Evolutionary conservation across 148 eudicot species (phyloP), one percentile per base, ranked within the genome.

Genomic region (Cornus kousa): DNA sequence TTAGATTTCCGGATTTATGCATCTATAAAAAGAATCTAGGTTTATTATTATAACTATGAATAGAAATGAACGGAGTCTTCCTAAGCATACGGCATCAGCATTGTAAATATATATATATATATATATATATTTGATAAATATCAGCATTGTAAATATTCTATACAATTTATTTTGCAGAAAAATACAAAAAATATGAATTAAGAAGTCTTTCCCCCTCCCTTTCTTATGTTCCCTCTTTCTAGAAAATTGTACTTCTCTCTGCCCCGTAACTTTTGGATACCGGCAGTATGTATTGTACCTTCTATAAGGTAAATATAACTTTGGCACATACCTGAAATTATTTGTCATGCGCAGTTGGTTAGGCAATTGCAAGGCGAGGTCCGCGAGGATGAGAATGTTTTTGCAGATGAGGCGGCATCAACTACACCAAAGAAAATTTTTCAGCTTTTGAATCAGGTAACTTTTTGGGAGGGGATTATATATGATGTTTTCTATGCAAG

Each of bases 371-470:
- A 90, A 79, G 81, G 84, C 83, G 90, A 80, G 79, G 91, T 88
- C 74, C 80, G 84, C 83, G 90, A 80, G 79, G 91, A 91, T 75
- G 90, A 81, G 78, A 75, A 72, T 80, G 87, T 70, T 77, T 43
- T 83, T 73, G 92, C 81, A 80, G 94, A 92, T 77, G 98, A 87
- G 80, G 86, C 81, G 77, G 85, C 81, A 71, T 85, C 87, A 65
- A 84, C 90, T 64, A 85, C 88, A 37, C 90, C 92, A 48, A 88
- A 91, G 85, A 92, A 96, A 81, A 91, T 92, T 40, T 96, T 94
- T 60, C 99, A 91, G 91, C 76, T 96, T 40, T 82, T 93, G 83
- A 94, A 90, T 80, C 95, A 90, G 97, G 99, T 96, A 80, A 82
- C 62, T 24, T 70, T 5, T 60, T 19, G 22, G 24, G 35, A 67